Conservation (phyloP, 2,329 filamentous ascomycete species). For the Cytospora piceae region DNA sequence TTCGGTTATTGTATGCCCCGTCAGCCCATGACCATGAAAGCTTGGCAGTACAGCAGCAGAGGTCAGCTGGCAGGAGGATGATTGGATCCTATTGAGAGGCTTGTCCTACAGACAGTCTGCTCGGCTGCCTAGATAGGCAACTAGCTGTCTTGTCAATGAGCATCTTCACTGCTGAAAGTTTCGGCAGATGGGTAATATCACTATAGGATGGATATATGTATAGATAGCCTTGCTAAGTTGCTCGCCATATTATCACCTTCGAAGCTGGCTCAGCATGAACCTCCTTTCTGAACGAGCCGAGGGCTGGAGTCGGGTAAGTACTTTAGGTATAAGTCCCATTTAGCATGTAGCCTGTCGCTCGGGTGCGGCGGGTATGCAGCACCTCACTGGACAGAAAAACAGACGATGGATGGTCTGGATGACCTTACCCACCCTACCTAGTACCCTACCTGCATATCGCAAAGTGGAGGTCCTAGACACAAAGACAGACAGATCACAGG, state of each 20-base stretch:
- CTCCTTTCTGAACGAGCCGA: neutral
- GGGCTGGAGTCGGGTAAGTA: neutral
- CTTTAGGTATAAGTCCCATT: neutral
- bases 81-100: slow-evolving; percentile 4
- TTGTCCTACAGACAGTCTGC: neutral
- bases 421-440: slow-evolving; percentile 21
- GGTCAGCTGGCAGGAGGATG: slow-evolving; percentile 12
- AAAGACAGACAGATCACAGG: slow-evolving; percentile 10
- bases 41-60: neutral
- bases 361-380: neutral
- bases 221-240: neutral
- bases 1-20: neutral
- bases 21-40: slow-evolving; percentile 9
- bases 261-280: neutral
- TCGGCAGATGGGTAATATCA: too few relatives aligned
- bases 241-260: neutral
- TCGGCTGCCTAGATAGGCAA: slow-evolving; percentile 5
- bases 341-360: neutral
- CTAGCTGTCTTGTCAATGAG: neutral
- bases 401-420: slow-evolving; percentile 7
- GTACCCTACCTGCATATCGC: neutral
- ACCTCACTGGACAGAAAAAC: neutral
- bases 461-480: slow-evolving; percentile 7
- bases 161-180: too few relatives aligned
- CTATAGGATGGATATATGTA: neutral